Conservation (phyloP, 2,329 filamentous ascomycete species). For the Macrophomina phaseolina region DNA sequence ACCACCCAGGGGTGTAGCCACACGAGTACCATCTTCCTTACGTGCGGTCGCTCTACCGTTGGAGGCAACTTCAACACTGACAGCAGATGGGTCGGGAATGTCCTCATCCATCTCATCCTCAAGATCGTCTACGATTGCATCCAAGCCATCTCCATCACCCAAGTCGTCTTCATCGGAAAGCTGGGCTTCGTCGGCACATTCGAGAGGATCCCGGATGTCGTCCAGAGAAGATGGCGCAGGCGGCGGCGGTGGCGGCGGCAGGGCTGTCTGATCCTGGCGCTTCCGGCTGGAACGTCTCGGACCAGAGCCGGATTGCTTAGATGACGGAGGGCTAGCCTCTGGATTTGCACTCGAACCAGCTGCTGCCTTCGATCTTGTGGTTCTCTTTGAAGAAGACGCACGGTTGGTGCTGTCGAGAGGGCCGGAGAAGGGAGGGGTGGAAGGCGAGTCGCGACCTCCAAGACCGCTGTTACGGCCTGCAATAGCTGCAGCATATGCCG, state of each 20-base stretch:
- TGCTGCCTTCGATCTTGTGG: slow-evolving; percentile 41
- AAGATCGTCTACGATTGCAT: slow-evolving; percentile 88
- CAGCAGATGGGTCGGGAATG: slow-evolving; percentile 81
- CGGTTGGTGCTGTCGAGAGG: slow-evolving; percentile 41
- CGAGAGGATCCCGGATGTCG: slow-evolving; percentile 65
- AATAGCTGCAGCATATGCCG: slow-evolving; percentile 78
- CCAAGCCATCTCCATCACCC: slow-evolving; percentile 69
- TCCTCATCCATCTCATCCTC: slow-evolving; percentile 80
- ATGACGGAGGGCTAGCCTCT: slow-evolving; percentile 54
- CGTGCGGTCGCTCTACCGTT: slow-evolving; percentile 88
- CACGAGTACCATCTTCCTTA: slow-evolving; percentile 87
- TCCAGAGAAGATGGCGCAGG: slow-evolving; percentile 39
- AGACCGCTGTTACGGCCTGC: slow-evolving; percentile 55
- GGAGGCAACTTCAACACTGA: slow-evolving; percentile 87
- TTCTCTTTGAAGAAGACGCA: slow-evolving; percentile 38
- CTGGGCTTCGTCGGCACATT: slow-evolving; percentile 92
- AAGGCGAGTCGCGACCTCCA: slow-evolving; percentile 38
- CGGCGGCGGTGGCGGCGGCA: slow-evolving; percentile 59
- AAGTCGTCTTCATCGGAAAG: slow-evolving; percentile 74
- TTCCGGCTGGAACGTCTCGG: slow-evolving; percentile 70
- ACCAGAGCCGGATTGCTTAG: slow-evolving; percentile 55
- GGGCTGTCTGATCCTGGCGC: slow-evolving; percentile 49
- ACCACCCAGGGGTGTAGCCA: slow-evolving; percentile 77
- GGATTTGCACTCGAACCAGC: slow-evolving; percentile 54
- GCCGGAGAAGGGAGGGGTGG: slow-evolving; percentile 43